Base-by-base conservation (phyloP, 768 basidiomycete genomes). In the Brasilioporus rufonigricans region DNA sequence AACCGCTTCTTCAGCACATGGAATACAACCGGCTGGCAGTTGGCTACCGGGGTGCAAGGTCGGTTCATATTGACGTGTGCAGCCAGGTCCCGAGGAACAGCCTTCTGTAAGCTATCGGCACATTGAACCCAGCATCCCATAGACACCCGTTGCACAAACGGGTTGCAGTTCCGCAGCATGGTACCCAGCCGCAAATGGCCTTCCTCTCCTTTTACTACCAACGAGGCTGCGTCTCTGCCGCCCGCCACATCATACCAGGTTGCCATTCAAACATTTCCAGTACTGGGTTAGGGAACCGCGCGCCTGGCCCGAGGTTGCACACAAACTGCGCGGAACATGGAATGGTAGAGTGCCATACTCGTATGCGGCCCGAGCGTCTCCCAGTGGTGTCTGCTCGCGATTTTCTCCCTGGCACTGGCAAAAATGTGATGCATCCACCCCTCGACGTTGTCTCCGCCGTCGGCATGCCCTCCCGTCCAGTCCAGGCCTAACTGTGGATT, bases 281-380 rank as follows among this genome's bases (percentile, higher is more conserved):
- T 10, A 81, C 73, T 1, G 83, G 82, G 51, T 87, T 87, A 71
- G 84, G 88, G 65, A 88, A 88, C 43, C 80, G 76, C n/a, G 77
- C 80, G 60, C 90, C 88, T 1, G 81, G 79, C 24, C 56, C 60
- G 65, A 21, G 71, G 62, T 21, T 63, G 66, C 26, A 68, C 64
- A 16, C 59, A 56, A 13, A 67, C 74, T 2, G 67, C 76, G 7
- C 62, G 58, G 40, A 61, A 61, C 76, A 76, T 75, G 35, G 72
- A 63, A 4, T 72, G 69, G 56, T 71, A 72, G 6, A 80, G 52
- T 18, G 63, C 62, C 11, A 50, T 60, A 32, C 60, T 63, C 62
- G 66, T 65, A 50, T 65, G 70, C 4, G 72, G 61, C 27, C 65
- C 71, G 21, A 71, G 61, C 1, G 54, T 59, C 23, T 68, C 60